Conservation (phyloP, 1,139 yeast genomes). For the Entelexis paramagnoliae region DNA sequence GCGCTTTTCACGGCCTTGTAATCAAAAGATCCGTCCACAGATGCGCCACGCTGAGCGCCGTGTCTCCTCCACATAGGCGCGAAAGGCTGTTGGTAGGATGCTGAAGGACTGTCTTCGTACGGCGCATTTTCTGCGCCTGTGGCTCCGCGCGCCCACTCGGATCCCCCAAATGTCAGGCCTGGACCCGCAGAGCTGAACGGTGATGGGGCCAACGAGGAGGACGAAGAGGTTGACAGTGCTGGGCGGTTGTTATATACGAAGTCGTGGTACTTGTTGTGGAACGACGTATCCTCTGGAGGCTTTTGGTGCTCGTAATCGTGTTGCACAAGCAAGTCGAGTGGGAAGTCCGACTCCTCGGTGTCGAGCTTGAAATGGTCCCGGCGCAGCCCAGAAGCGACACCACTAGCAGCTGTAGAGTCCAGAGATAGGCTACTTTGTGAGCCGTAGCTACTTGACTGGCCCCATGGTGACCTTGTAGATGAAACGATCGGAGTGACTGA, state of each 20-base stretch:
- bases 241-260: conserved; percentile 18
- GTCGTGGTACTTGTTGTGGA: conserved; percentile 11
- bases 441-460: not conserved
- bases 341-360: conserved; percentile 11
- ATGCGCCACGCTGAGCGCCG: not conserved
- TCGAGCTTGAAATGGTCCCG: not conserved
- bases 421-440: not conserved
- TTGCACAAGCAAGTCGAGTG: conserved; percentile 10
- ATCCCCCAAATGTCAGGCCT: not conserved
- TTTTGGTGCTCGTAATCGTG: conserved; percentile 7
- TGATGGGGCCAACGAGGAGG: not conserved
- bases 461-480: not conserved
- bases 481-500: not conserved
- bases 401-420: not conserved
- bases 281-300: not conserved
- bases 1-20: not conserved
- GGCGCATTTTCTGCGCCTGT: not conserved
- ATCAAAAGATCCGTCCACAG: not conserved
- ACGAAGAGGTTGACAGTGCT: not conserved
- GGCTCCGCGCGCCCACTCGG: not conserved
- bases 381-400: not conserved
- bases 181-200: not conserved
- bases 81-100: not conserved
- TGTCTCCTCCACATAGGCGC: not conserved
- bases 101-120: not conserved